Evolutionary conservation across 2,329 filamentous ascomycete species (phyloP).

Genomic region (Tetracladium maxilliforme): DNA sequence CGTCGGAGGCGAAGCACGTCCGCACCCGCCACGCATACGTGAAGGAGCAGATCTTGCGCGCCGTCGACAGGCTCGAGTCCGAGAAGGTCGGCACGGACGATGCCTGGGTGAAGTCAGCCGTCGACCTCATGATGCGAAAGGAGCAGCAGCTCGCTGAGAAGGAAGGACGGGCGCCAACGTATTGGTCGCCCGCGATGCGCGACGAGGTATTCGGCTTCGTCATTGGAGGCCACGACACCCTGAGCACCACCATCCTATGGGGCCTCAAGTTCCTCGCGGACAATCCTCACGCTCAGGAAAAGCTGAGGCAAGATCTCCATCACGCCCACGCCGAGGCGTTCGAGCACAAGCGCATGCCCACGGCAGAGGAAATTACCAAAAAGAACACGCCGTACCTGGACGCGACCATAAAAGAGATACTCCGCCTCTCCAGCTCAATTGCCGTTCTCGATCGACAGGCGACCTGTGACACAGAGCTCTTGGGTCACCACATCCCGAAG

Average conservation of each 20-base stretch:
- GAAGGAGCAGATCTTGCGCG: too few relatives aligned
- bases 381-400: conserved; percentile 6
- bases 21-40: too few relatives aligned
- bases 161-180: too few relatives aligned
- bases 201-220: conserved; percentile 5
- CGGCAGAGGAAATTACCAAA: conserved; percentile 6
- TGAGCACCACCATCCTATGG: conserved; percentile 3
- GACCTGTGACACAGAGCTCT: conserved; percentile 14
- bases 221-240: conserved; percentile 5
- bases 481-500: conserved; percentile 19
- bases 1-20: too few relatives aligned
- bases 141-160: not conserved
- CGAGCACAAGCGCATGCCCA: conserved; percentile 3
- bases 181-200: too few relatives aligned
- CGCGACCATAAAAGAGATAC: conserved; percentile 11
- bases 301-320: too few relatives aligned
- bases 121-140: not conserved
- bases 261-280: conserved; percentile 4
- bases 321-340: too few relatives aligned
- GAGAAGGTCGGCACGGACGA: conserved; percentile 2
- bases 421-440: conserved; percentile 15
- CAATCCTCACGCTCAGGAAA: conserved; percentile 3
- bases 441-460: conserved; percentile 15
- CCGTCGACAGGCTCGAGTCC: too few relatives aligned
- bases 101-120: not conserved